Percentiles rank a stretch among this genome's conserved stretches.
Evolutionary conservation across 139 green algal genomes (phyloP).

Genomic region (Penium margaritaceum): DNA sequence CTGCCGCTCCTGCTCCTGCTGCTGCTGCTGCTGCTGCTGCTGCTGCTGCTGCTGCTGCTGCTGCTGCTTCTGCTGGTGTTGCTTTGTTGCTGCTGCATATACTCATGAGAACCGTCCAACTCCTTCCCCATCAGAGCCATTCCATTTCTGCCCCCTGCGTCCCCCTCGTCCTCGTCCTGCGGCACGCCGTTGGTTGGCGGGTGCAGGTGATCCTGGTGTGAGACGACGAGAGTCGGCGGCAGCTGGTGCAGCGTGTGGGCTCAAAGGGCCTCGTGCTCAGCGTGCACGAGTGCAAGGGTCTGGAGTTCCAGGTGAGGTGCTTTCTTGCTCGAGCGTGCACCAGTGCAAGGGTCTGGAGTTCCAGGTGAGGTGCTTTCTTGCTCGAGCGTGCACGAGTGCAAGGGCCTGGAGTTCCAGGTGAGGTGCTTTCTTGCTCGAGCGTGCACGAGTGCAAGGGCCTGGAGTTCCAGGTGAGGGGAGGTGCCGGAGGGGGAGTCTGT

Average conservation of each 20-base stretch:
- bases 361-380: conserved; percentile 48
- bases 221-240: conserved; percentile 33
- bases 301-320: conserved; percentile 71
- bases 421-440: conserved; percentile 4
- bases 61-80: too few relatives aligned
- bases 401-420: conserved; percentile 67
- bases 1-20: too few relatives aligned
- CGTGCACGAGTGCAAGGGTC: conserved; percentile 61
- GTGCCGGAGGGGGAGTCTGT: too few relatives aligned
- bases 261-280: conserved; percentile 55
- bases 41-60: too few relatives aligned
- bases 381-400: conserved; percentile 62
- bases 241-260: conserved; percentile 49
- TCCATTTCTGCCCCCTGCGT: too few relatives aligned
- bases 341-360: conserved; percentile 70
- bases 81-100: too few relatives aligned
- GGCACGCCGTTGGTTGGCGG: too few relatives aligned
- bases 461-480: too few relatives aligned
- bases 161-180: too few relatives aligned
- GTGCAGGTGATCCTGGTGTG: conserved; percentile 71
- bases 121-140: too few relatives aligned
- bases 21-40: too few relatives aligned
- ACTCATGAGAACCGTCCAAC: too few relatives aligned
- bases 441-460: conserved; percentile 61
- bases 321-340: conserved; percentile 45